Percentiles rank a stretch among this genome's conserved stretches.
Conservation (phyloP, 805 yeast species). For the Ogataea ganodermae region DNA sequence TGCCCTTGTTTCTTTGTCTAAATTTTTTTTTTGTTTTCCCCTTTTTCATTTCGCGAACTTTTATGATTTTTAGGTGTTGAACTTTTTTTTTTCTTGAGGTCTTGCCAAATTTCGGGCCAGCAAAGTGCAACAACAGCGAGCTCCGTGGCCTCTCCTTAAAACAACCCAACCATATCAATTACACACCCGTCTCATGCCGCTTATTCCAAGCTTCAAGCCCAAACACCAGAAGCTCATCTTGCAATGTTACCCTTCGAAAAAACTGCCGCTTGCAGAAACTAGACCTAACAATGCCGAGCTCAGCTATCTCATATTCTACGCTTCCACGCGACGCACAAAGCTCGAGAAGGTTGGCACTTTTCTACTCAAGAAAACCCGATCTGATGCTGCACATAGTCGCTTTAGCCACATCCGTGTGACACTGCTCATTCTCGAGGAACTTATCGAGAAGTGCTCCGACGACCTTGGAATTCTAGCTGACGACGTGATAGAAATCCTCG, state of each 20-base stretch:
- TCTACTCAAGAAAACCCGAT: constrained; percentile 58
- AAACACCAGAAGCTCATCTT: constrained; percentile 88
- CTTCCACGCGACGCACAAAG: constrained; percentile 85
- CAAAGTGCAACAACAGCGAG: not conserved
- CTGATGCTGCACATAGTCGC: constrained; percentile 62
- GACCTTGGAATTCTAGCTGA: constrained; percentile 82
- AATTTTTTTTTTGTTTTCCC: not conserved
- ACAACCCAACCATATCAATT: not conserved
- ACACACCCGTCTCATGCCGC: constrained; percentile 16
- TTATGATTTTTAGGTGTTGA: not conserved
- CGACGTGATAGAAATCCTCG: constrained; percentile 63
- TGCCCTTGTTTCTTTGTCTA: not conserved
- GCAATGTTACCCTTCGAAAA: constrained; percentile 92
- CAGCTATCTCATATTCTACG: constrained; percentile 84
- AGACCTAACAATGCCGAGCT: constrained; percentile 92
- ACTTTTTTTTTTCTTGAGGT: not conserved
- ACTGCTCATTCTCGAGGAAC: constrained; percentile 62
- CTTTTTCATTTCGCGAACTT: not conserved
- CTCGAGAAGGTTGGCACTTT: constrained; percentile 81
- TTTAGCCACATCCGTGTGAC: constrained; percentile 86
- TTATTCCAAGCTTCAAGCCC: constrained; percentile 40
- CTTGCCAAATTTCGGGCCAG: constrained; percentile 2
- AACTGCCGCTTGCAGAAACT: constrained; percentile 60
- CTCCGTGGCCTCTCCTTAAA: not conserved
- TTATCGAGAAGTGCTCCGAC: constrained; percentile 75